Evolutionary conservation across 2,329 filamentous ascomycete genomes (phyloP).

Genomic region (Fusarium marasasianum): DNA sequence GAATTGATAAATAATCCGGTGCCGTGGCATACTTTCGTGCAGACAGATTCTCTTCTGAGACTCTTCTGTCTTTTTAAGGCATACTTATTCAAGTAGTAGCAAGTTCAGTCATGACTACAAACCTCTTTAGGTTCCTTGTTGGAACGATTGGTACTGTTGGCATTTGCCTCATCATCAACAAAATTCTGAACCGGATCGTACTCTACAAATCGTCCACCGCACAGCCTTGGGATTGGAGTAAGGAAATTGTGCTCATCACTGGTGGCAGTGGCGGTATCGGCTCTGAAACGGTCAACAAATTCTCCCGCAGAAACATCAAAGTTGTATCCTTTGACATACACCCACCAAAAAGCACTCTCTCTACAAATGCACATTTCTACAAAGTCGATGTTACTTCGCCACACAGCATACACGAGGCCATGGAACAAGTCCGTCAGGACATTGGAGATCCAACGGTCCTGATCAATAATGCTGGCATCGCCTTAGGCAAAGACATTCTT

Average conservation of each 20-base stretch:
- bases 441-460: background rate
- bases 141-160: background rate
- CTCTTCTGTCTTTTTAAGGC: background rate
- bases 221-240: background rate
- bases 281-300: background rate
- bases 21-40: background rate
- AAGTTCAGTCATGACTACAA: background rate
- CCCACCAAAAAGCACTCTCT: background rate
- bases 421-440: background rate
- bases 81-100: accelerated
- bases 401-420: background rate
- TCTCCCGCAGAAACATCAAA: background rate
- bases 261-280: background rate
- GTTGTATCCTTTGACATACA: background rate
- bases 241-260: background rate
- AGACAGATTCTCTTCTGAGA: background rate
- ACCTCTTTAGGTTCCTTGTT: background rate
- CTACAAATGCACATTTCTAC: background rate
- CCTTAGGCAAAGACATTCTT: background rate
- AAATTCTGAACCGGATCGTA: background rate
- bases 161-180: background rate
- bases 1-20: background rate
- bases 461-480: background rate
- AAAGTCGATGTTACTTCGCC: background rate
- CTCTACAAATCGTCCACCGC: background rate